phyloP scores from a whole-genome alignment of 1,284 basidiomycete genomes.

The Ceratobasidium sp. region DNA sequence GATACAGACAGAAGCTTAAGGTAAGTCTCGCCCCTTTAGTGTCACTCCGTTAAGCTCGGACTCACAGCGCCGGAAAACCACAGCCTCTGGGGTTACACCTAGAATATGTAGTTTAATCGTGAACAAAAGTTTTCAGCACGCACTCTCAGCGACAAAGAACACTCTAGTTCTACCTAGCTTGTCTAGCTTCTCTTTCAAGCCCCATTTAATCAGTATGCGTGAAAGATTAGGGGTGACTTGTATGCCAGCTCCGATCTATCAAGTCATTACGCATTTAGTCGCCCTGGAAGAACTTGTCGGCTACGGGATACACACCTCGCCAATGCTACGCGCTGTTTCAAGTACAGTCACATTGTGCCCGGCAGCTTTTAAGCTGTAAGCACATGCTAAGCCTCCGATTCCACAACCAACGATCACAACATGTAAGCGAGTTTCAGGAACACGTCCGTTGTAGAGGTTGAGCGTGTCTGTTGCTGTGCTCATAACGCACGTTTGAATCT shows the following conservation, averaged over 20 bases:
- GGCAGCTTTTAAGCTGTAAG: slow-evolving; percentile 62
- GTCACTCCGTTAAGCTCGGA: slow-evolving; percentile 22
- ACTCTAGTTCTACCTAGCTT: slow-evolving; percentile 51
- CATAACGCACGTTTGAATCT: neutral
- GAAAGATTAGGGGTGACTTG: slow-evolving; percentile 67
- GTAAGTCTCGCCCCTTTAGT: neutral
- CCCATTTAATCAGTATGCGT: slow-evolving; percentile 67
- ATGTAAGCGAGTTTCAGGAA: slow-evolving; percentile 59
- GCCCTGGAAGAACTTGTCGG: neutral
- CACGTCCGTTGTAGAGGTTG: slow-evolving; percentile 39
- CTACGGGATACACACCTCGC: slow-evolving; percentile 55
- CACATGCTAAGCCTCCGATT: slow-evolving; percentile 64
- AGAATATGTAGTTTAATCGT: neutral
- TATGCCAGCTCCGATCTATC: slow-evolving; percentile 64
- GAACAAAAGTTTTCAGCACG: neutral
- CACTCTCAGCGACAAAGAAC: neutral
- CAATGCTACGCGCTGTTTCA: slow-evolving; percentile 62
- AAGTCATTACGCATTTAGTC: slow-evolving; percentile 4
- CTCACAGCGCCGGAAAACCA: slow-evolving; percentile 66
- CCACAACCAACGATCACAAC: slow-evolving; percentile 65
- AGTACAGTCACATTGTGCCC: slow-evolving; percentile 64
- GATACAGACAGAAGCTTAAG: neutral
- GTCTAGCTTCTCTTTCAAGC: slow-evolving; percentile 62
- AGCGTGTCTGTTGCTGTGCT: neutral
- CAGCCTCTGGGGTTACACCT: slow-evolving; percentile 61